Evolutionary conservation across 805 yeast species (phyloP), one percentile per base, ranked within the genome.

Genomic region (Metschnikowia gelsemii): DNA sequence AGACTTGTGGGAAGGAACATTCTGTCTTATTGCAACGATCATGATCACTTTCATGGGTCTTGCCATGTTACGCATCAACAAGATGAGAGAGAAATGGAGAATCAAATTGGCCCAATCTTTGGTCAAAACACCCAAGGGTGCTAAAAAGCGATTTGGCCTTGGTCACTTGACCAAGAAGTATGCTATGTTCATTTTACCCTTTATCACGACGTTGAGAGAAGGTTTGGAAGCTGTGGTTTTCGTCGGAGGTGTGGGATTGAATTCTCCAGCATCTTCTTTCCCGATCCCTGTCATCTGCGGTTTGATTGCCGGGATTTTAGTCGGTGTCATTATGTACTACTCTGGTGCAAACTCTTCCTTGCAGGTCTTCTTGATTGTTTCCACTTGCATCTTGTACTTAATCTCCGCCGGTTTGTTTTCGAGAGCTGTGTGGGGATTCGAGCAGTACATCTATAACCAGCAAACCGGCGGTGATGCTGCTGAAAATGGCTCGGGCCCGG

Each of bases 31-130:
- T 63, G 99, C 98, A 2, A 79, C 96, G 0, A 69, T 87, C 34
- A 79, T 91, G 79, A 91, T 91, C 59, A 79, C 96, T 9, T 55
- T 84, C 55, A 90, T 91, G 97, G 98, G 99, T 63, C 77, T 91
- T 58, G 96, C 97, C 43, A 87, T 91, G 96, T 77, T 91, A 59
- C 80, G 98, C 68, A 76, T 91, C 64, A 90, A 90, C 73, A 89
- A 90, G 73, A 87, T 90, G 96, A 89, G 88, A 70, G 91, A 80
- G 54, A 91, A 91, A 71, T 91, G 99, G 99, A 81, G 96, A 73
- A 75, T 89, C 52, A 91, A 91, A 71, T 86, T 91, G 61, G 96
- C 97, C 21, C 76, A 70, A 59, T 91, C 96, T 8, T 69, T 90
- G 46, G 68, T 88, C 38, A 82, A 80, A 51, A 13, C 35, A 11